phyloP scores from a whole-genome alignment of 2,329 filamentous ascomycete species.

The Coniella vitis region DNA sequence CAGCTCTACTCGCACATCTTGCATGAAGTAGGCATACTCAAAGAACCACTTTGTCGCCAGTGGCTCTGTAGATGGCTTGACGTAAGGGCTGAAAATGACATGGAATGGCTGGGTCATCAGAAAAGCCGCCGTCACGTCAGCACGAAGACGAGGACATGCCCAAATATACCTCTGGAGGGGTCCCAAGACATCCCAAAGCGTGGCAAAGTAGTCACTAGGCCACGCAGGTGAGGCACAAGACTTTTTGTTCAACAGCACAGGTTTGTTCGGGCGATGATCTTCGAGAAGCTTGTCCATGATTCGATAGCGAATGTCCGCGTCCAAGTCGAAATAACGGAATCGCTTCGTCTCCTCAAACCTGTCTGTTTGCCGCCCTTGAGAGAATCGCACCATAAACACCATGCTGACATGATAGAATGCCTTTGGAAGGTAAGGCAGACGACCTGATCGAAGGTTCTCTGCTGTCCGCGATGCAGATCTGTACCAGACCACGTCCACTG shows the following conservation, averaged over 20 bases:
- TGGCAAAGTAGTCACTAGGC: conserved; percentile 28
- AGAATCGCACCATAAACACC: conserved; percentile 3
- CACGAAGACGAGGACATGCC: conserved; percentile 30
- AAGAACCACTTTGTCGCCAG: conserved; percentile 30
- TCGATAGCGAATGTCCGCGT: conserved; percentile 19
- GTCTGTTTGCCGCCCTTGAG: not conserved
- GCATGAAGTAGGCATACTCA: conserved; percentile 29
- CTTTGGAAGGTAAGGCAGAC: not conserved
- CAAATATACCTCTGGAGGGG: conserved; percentile 22
- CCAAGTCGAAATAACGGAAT: conserved; percentile 20
- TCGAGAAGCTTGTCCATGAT: conserved; percentile 19
- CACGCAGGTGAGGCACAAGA: conserved; percentile 28
- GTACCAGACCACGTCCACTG: conserved; percentile 19
- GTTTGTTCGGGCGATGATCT: conserved; percentile 15
- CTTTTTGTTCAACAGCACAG: conserved; percentile 22
- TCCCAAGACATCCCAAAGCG: conserved; percentile 21
- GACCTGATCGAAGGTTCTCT: conserved; percentile 1
- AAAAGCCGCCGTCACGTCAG: conserved; percentile 30
- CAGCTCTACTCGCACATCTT: conserved; percentile 32
- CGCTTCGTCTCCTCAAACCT: conserved; percentile 2
- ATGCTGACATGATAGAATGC: conserved; percentile 15
- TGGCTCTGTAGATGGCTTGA: conserved; percentile 25
- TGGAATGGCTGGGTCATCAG: conserved; percentile 32
- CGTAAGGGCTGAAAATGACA: conserved; percentile 31
- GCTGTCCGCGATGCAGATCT: not conserved